Base-by-base conservation (phyloP, 2,329 filamentous ascomycete species). In the Alternaria triticimaculans region DNA sequence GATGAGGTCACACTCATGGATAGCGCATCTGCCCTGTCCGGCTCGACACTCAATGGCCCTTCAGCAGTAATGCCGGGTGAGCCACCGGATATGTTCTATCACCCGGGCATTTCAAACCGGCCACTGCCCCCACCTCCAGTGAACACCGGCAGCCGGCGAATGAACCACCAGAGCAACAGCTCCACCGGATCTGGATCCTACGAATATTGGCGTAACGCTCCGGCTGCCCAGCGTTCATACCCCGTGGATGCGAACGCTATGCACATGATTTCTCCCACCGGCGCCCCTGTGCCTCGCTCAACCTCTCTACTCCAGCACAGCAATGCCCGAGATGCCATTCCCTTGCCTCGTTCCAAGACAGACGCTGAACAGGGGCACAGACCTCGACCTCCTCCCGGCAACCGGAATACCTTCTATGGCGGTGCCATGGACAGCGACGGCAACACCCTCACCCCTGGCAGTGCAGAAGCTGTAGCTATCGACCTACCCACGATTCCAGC, bases 341-440 rank as follows among this genome's bases (percentile, higher is more conserved):
- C 94, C 28, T 94, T 96, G n/a, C 90, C 92, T 43, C 88, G 96
- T 62, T 97, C 96, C 37, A 94, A 96, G 80, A 99, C 96, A 9
- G 96, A 99, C 82, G 94, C 94, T 43, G 92, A 97, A 43, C 90
- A 87, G 74, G 78, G 69, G 2, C 72, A 79, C 57, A 70, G 76
- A 37, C 54, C 70, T 41, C 85, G 87, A 68, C 83, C 83, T 59
- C 55, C 69, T 26, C 55, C 69, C 23, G 69, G 61, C 20, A 78
- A 78, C 37, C 74, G 77, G 9, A 78, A 76, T 46, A 78, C 76
- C 26, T 75, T 76, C 55, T 80, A 80, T 62, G 75, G 75, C 18
- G 74, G 73, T 18, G 62, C 67, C 28, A 66, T 75, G 43, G 77
- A 80, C 44, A 80, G 75, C 45, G 79, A 80, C 82, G 88, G 67